Base-by-base conservation (phyloP, 257 asterid species). In the Leptodermis oblonga region DNA sequence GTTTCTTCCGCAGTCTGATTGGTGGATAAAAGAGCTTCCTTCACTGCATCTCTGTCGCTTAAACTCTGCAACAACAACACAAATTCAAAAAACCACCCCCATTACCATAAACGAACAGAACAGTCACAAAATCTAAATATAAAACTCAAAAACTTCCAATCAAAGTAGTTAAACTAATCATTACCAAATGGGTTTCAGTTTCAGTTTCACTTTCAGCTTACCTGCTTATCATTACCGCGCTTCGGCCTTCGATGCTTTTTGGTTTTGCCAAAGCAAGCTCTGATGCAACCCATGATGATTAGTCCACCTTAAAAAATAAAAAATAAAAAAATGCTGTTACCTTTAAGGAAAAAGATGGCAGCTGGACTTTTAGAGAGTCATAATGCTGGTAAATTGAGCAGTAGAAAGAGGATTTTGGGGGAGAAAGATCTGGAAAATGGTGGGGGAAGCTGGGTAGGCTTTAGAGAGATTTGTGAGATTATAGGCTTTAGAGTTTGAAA, bases 261-360 rank as follows among this genome's bases (percentile, higher is more conserved):
- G 52, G 25, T 45, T 11, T 59, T 67, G 36, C 66, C 39, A 48
- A 74, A 74, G 22, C 73, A 74, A 22, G 78, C 54, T 4, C 52
- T 34, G 59, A 74, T 59, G 73, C 69, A 74, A 36, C 64, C 73
- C 78, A 74, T 74, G n/a, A n/a, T n/a, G n/a, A n/a, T n/a, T n/a
- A n/a, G n/a, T n/a, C n/a, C n/a, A n/a, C n/a, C n/a, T n/a, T n/a
- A n/a, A n/a, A n/a, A n/a, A n/a, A n/a, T n/a, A n/a, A n/a, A n/a
- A n/a, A 18, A 48, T 74, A 45, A 7, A 34, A 61, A 4, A 62
- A 25, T 10, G 43, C 55, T 33, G 62, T 9, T 3, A 39, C 42
- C 43, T 62, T 34, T 71, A 4, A 36, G 65, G n/a, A 34, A 71
- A 61, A 60, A 60, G 66, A 51, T 45, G 39, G 72, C 61, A 42